These are phyloP conservation scores for Ophiobolus disseminans DNA, from an alignment of 2,329 filamentous ascomycete genomes.

Conservation along the genomic window DNA sequence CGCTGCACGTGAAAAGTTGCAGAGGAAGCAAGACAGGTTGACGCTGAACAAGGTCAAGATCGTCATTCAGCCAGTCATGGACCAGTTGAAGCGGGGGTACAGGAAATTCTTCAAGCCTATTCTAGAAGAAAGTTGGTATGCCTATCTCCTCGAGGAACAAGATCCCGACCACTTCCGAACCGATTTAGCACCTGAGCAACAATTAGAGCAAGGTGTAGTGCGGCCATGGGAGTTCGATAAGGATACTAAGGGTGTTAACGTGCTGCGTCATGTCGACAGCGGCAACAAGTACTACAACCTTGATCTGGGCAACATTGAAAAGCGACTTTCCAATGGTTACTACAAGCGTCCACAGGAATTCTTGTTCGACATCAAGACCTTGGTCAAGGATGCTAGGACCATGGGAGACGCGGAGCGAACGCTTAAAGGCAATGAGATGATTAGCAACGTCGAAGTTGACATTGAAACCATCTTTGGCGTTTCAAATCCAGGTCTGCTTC, in stretches of 20 bases:
- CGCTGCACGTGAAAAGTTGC: constrained; percentile 80
- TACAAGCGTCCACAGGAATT: constrained; percentile 93
- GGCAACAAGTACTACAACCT: constrained; percentile 95
- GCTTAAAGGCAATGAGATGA: constrained; percentile 87
- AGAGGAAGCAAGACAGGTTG: constrained; percentile 83
- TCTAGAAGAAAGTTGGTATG: constrained; percentile 75
- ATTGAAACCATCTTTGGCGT: constrained; percentile 74
- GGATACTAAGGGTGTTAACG: constrained; percentile 79
- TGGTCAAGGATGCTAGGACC: constrained; percentile 84
- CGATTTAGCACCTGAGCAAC: constrained; percentile 64
- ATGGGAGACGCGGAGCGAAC: constrained; percentile 83
- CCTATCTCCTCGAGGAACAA: constrained; percentile 83
- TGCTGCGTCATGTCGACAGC: constrained; percentile 75
- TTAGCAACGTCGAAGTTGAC: constrained; percentile 93
- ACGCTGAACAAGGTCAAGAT: constrained; percentile 88
- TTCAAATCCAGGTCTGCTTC: constrained; percentile 60
- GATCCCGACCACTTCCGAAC: constrained; percentile 71
- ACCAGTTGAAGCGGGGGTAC: constrained; percentile 90
- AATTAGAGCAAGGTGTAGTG: constrained; percentile 61
- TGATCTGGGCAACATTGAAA: constrained; percentile 90
- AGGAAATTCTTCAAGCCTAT: constrained; percentile 82
- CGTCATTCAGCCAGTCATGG: constrained; percentile 91
- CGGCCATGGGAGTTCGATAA: constrained; percentile 81
- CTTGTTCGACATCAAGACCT: constrained; percentile 80
- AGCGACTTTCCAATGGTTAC: constrained; percentile 94